Evolutionary conservation across 2,329 filamentous ascomycete species (phyloP), one percentile per base, ranked within the genome.

Genomic region (Botrytis tulipae): DNA sequence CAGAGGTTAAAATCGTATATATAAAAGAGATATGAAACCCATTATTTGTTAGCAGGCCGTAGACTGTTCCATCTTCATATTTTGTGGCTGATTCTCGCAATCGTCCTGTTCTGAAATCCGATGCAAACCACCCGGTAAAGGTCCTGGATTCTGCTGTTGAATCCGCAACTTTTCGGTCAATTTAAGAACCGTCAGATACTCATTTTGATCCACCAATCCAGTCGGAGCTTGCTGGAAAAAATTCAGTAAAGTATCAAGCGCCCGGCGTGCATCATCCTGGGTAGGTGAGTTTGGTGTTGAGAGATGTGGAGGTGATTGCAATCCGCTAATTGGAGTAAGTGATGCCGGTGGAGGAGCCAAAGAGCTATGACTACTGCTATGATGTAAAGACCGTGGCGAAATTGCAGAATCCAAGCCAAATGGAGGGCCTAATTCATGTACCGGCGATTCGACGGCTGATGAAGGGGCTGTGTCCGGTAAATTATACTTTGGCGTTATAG

Each of bases 111-210:
- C 81, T 14, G 78, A 77, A 66, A 82, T 82, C 48, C 80, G 77
- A 74, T 81, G 80, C 37, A 82, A 78, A 14, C 80, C 84, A 5
- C 84, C 84, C 35, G 84, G 82, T 37, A 85, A 78, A 18, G 78
- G 73, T 6, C 73, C 75, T 37, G 71, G 71, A 25, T 75, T 77
- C 57, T 72, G 74, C 54, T 78, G 87, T 65, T 92, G 89, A 51
- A 97, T 84, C 74, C 93, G 90, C 44, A 97, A 86, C 82, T 95
- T 97, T 82, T 97, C 92, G 81, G 95, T 95, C 76, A 98, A 84
- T 80, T 94, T 93, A 29, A 93, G 87, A 66, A 98, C 90, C 4
- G 90, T 89, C 76, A 93, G 82, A 81, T 92, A 95, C 76, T 98
- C 95, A 78, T 89, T 88, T 65, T 93, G 88, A 79, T 96, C 93